Conservation (phyloP, 2,329 filamentous ascomycete genomes). For the Exophiala calicioides region DNA sequence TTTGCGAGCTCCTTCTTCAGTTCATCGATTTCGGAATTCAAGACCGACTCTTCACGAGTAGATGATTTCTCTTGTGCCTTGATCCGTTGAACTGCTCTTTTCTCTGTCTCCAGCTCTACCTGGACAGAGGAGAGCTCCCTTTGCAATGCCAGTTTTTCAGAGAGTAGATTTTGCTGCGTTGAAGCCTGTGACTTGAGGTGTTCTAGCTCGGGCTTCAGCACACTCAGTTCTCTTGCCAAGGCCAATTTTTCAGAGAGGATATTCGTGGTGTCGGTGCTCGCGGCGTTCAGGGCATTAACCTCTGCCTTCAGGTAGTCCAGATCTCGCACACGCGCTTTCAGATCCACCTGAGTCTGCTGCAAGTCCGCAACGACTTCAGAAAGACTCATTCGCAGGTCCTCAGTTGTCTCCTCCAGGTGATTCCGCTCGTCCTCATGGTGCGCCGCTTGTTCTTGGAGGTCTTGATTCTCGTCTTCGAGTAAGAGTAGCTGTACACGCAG, state of each 20-base stretch:
- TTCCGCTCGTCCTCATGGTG: conserved; percentile 57
- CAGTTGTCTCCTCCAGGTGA: conserved; percentile 52
- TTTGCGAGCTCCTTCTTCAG: conserved; percentile 53
- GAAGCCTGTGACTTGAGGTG: conserved; percentile 60
- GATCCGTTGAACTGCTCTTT: conserved; percentile 64
- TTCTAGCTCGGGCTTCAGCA: conserved; percentile 62
- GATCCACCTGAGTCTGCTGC: conserved; percentile 51
- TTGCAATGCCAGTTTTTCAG: conserved; percentile 78
- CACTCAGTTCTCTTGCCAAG: conserved; percentile 60
- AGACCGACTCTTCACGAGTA: conserved; percentile 45
- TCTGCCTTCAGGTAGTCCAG: conserved; percentile 64
- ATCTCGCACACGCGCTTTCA: conserved; percentile 56
- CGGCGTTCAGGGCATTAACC: conserved; percentile 65
- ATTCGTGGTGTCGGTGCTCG: conserved; percentile 70
- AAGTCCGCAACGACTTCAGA: conserved; percentile 49
- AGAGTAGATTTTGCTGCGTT: conserved; percentile 66
- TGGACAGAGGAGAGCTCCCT: conserved; percentile 75
- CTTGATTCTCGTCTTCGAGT: conserved; percentile 72
- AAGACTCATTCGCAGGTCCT: conserved; percentile 46
- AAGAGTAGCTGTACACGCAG: conserved; percentile 68
- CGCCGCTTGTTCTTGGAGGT: conserved; percentile 64
- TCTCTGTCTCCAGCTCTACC: conserved; percentile 80
- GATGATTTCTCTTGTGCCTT: conserved; percentile 52
- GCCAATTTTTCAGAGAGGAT: conserved; percentile 66
- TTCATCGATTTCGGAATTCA: conserved; percentile 45